Conservation (phyloP, 2,329 filamentous ascomycete genomes). For the Phialemoniopsis sp. region DNA sequence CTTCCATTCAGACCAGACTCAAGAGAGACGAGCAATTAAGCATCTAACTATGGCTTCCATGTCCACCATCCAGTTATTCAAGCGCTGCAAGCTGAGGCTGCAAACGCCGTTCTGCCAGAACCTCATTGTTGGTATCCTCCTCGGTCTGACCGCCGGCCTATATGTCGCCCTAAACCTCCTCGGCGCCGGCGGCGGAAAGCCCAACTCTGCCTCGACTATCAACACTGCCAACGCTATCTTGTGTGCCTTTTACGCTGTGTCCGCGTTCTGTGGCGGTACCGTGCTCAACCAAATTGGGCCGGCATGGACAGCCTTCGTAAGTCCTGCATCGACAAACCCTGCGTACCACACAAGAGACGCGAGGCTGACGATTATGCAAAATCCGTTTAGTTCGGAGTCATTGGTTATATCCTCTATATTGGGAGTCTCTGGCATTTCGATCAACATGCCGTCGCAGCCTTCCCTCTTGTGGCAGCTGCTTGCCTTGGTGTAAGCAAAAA, state of each 20-base stretch:
- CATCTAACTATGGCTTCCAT: too few relatives aligned
- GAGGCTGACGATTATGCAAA: too few relatives aligned
- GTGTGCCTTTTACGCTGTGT: slow-evolving; percentile 21
- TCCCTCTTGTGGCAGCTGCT: slow-evolving; percentile 16
- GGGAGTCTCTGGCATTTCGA: slow-evolving; percentile 22
- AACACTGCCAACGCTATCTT: slow-evolving; percentile 20
- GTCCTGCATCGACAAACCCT: slow-evolving; percentile 6
- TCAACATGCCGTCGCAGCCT: slow-evolving; percentile 14
- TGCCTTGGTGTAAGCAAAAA: slow-evolving; percentile 22
- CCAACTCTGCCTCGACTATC: slow-evolving; percentile 16
- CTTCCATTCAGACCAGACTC: too few relatives aligned
- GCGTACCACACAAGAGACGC: too few relatives aligned
- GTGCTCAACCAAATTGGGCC: slow-evolving; percentile 20
- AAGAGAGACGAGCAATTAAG: too few relatives aligned
- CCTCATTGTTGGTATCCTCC: too few relatives aligned
- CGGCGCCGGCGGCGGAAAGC: slow-evolving; percentile 19
- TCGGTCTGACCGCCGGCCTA: too few relatives aligned
- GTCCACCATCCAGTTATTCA: too few relatives aligned
- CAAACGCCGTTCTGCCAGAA: too few relatives aligned
- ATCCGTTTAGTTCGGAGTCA: slow-evolving; percentile 16
- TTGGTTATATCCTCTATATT: slow-evolving; percentile 19
- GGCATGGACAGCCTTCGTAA: background rate
- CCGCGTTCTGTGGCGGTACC: slow-evolving; percentile 16
- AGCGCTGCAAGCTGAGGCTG: too few relatives aligned
- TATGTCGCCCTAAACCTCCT: slow-evolving; percentile 6